A percentile compares a stretch with the other conserved stretches of the same genome.
phyloP scores from a whole-genome alignment of 106 monocot genomes.

The Dendrobium chrysotoxum region DNA sequence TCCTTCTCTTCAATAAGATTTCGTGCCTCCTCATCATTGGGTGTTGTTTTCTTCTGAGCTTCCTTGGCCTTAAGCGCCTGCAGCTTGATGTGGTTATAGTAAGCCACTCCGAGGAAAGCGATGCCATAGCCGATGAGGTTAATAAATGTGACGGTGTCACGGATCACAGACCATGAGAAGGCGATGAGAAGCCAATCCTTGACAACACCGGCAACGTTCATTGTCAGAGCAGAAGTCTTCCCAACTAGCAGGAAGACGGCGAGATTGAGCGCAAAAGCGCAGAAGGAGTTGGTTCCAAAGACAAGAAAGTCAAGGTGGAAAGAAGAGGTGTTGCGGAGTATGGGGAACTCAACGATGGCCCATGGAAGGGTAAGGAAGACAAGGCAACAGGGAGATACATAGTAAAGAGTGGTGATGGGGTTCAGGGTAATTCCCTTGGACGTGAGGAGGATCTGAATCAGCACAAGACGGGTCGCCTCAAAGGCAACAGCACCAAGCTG shows the following conservation, averaged over 20 bases:
- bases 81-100: conserved; percentile 20
- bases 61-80: conserved; percentile 16
- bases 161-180: conserved; percentile 22
- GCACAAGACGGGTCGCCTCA: conserved; percentile 14
- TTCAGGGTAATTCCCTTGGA: conserved; percentile 16
- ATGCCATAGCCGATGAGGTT: conserved; percentile 21
- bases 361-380: conserved; percentile 15
- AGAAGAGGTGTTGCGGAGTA: neutral
- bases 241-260: conserved; percentile 24
- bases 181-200: conserved; percentile 26
- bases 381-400: conserved; percentile 18
- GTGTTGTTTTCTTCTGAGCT: conserved; percentile 4
- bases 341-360: conserved; percentile 17
- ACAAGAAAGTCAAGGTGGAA: conserved; percentile 15
- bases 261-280: conserved; percentile 22
- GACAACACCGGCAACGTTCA: conserved; percentile 24
- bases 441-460: conserved; percentile 20
- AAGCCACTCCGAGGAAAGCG: conserved; percentile 16
- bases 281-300: conserved; percentile 19
- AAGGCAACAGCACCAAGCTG: conserved; percentile 20
- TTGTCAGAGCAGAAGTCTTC: conserved; percentile 18
- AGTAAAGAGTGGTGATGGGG: conserved; percentile 19
- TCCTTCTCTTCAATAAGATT: conserved; percentile 11
- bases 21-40: conserved; percentile 10
- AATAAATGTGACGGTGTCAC: conserved; percentile 16